phyloP scores from a whole-genome alignment of 306 rosid species.

The Psophocarpus tetragonolobus region DNA sequence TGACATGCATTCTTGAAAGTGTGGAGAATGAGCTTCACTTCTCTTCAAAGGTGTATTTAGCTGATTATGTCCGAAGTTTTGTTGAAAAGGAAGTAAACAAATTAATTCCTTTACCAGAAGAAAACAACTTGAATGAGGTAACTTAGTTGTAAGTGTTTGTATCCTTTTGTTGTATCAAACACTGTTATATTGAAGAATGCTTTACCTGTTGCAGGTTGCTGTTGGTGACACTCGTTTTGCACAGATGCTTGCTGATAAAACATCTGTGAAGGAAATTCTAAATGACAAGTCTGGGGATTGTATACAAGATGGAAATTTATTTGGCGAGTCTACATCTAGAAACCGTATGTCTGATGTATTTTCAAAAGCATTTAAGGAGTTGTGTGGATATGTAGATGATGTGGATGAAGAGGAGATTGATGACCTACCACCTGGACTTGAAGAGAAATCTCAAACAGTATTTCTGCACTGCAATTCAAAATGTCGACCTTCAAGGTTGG shows the following conservation, averaged over 20 bases:
- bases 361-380: conserved; percentile 59
- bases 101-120: conserved; percentile 32
- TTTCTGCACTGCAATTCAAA: conserved; percentile 40
- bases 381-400: conserved; percentile 42
- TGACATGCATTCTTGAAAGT: conserved; percentile 52
- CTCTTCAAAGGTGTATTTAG: conserved; percentile 60
- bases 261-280: conserved; percentile 30
- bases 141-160: conserved; percentile 11
- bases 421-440: conserved; percentile 69
- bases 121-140: conserved; percentile 56
- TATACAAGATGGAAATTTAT: conserved; percentile 35
- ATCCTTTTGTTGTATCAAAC: conserved; percentile 8
- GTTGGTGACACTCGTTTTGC: conserved; percentile 32
- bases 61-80: conserved; percentile 47
- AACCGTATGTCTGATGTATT: conserved; percentile 52
- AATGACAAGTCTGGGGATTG: conserved; percentile 31
- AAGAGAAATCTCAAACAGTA: conserved; percentile 39
- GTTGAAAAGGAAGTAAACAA: conserved; percentile 61
- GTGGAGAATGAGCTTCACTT: conserved; percentile 73
- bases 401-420: conserved; percentile 47
- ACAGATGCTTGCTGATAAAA: conserved; percentile 36
- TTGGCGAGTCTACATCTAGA: conserved; percentile 36
- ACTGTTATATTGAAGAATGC: conserved; percentile 26
- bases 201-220: conserved; percentile 57
- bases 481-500: conserved; percentile 57